These are phyloP conservation scores for Starmerella bombi DNA, from an alignment of 805 yeast species.

Conservation along the genomic window DNA sequence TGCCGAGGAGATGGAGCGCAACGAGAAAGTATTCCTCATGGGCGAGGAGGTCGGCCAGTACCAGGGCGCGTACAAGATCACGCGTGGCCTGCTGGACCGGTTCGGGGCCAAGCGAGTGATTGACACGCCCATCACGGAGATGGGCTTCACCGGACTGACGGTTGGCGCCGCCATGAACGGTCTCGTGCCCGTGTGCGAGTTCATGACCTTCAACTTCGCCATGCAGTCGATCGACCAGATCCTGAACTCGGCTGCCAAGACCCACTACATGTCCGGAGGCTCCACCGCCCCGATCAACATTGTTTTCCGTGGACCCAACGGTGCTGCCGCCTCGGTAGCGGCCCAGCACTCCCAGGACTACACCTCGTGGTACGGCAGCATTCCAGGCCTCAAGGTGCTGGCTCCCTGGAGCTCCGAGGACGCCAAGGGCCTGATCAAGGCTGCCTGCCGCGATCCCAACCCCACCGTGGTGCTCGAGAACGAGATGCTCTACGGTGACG, in stretches of 20 bases:
- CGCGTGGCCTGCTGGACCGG: constrained; percentile 88
- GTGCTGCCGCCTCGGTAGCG: constrained; percentile 99
- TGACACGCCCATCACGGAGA: constrained; percentile 97
- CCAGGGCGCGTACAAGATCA: constrained; percentile 97
- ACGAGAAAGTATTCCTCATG: constrained; percentile 83
- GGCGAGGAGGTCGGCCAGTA: constrained; percentile 99
- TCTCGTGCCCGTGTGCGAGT: constrained; percentile 91
- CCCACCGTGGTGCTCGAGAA: constrained; percentile 93
- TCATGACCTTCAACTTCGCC: constrained; percentile 98
- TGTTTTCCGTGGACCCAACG: constrained; percentile 98
- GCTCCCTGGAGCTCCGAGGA: constrained; percentile 95
- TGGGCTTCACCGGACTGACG: constrained; percentile 94
- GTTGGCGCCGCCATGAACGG: constrained; percentile 96
- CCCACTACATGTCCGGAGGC: constrained; percentile 99
- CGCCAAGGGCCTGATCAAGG: constrained; percentile 87
- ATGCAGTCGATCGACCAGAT: constrained; percentile 99
- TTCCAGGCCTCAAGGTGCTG: constrained; percentile 94
- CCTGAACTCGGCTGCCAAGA: constrained; percentile 96
- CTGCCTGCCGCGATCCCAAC: constrained; percentile 97
- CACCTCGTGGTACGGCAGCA: constrained; percentile 94
- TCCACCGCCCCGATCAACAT: constrained; percentile 82
- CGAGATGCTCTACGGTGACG: constrained; percentile 86
- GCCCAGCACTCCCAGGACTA: constrained; percentile 99
- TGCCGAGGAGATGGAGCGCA: constrained; percentile 95
- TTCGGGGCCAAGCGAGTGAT: constrained; percentile 88